These are phyloP conservation scores for Arctium lappa DNA, from an alignment of 129 eudicot species.

Conservation along the genomic window DNA sequence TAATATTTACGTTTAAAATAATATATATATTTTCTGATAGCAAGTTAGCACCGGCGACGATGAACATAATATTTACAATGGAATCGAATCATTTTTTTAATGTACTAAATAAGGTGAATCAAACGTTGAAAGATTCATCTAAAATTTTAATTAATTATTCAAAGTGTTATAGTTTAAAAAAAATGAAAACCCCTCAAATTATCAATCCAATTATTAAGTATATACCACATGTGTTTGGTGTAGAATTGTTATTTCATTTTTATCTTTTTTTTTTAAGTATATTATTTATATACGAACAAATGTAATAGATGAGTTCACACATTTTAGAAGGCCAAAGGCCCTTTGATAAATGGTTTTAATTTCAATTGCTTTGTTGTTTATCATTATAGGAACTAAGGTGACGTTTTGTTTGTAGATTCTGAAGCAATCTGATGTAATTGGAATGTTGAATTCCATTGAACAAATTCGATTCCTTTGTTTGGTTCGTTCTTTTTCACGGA, in stretches of 20 bases:
- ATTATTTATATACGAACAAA: no score
- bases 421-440: no score
- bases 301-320: no score
- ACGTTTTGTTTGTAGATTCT: no score
- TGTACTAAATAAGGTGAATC: neutral
- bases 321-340: neutral
- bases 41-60: neutral
- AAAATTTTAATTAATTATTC: neutral
- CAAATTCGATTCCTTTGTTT: no score
- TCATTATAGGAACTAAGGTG: neutral
- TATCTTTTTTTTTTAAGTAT: no score
- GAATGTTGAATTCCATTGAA: no score
- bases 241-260: neutral
- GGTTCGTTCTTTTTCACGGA: no score
- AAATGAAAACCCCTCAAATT: no score
- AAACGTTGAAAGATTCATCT: neutral
- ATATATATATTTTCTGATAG: neutral
- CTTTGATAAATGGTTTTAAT: neutral
- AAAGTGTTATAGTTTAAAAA: neutral
- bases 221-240: no score
- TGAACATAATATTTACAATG: neutral
- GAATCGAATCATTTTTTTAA: neutral
- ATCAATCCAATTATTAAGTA: neutral
- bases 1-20: neutral
- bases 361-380: neutral